A percentile compares a stretch with the other conserved stretches of the same genome.
phyloP scores from a whole-genome alignment of 768 basidiomycete genomes.

The Cyathus striatus region DNA sequence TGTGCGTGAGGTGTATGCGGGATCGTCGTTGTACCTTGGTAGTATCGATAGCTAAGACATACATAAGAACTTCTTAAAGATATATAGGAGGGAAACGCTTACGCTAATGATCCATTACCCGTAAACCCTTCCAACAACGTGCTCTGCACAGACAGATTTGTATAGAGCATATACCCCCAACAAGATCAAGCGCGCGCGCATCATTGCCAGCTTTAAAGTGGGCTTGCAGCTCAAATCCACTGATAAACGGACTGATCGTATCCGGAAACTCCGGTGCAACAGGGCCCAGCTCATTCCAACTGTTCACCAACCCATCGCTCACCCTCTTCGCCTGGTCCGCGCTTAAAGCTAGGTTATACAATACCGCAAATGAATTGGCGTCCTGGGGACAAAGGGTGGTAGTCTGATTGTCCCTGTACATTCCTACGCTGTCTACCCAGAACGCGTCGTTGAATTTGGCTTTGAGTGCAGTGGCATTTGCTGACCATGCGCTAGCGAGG shows the following conservation, averaged over 20 bases:
- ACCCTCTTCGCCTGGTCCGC: conserved; percentile 31
- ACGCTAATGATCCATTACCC: conserved; percentile 51
- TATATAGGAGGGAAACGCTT: conserved; percentile 7
- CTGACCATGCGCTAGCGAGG: conserved; percentile 30
- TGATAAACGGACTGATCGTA: conserved; percentile 56
- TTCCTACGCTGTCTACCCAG: conserved; percentile 39
- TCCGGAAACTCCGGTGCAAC: conserved; percentile 53
- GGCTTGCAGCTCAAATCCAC: conserved; percentile 56
- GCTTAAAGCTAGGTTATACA: conserved; percentile 45
- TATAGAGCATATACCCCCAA: conserved; percentile 60
- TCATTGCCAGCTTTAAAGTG: conserved; percentile 53
- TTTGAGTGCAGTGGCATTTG: conserved; percentile 46
- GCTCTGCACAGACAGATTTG: conserved; percentile 48
- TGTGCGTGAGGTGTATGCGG: conserved; percentile 55
- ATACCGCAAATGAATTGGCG: conserved; percentile 49
- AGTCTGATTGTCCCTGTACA: conserved; percentile 52
- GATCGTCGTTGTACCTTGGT: conserved; percentile 53
- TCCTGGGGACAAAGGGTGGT: conserved; percentile 53
- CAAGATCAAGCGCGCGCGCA: conserved; percentile 44
- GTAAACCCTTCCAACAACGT: conserved; percentile 58
- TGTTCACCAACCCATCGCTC: conserved; percentile 40
- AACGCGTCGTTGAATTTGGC: conserved; percentile 43
- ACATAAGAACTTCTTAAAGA: background rate
- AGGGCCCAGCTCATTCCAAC: conserved; percentile 50
- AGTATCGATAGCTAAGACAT: conserved; percentile 39